Evolutionary conservation across 2,329 filamentous ascomycete genomes (phyloP), one percentile per base, ranked within the genome.

Genomic region (Daldinia eschscholtzii): DNA sequence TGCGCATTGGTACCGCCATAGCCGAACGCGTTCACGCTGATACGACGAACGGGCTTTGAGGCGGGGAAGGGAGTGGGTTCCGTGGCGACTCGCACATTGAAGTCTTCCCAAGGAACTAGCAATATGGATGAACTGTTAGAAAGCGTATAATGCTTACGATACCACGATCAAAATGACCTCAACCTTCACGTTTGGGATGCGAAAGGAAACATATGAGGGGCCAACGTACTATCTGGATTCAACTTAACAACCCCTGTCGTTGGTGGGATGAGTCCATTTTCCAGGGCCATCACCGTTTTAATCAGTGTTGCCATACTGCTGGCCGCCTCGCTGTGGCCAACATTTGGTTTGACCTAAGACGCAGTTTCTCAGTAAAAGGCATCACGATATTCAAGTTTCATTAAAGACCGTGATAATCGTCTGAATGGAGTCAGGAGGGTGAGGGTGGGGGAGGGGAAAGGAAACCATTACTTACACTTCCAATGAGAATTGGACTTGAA

Each of bases 1-100:
- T 60, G 57, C 2, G 57, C 44, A 39, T 48, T 57, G 6, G 50
- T 39, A 12, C 60, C 50, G 2, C 74, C 74, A 33, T 74, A 75
- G 9, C 74, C 74, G 48, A 72, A 75, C 13, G 62, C 72, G 41
- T 68, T 74, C n/a, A 77, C 67, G 18, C 68, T 70, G 4, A 70
- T 70, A 39, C 74, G 63, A 0, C 68, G 61, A 10, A 72, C 41
- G 3, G 62, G 58, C 1, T 62, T 44, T 12, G 65, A 57, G 1
- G 56, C 52, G 0, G 71, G 71, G 28, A 65, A 72, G 5, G 62
- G 56, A 6, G 44, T 53, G 1, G 63, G 41, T 5, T 72, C 62
- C 30, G 61, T 70, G 13, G 42, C 41, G 0, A 76, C 65, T 55
- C 64, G 68, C 4, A 75, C 68, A 13, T 73, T 63, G 70, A 71